Evolutionary conservation across 345 rosid genomes (phyloP).

Genomic region (Populus nigra): DNA sequence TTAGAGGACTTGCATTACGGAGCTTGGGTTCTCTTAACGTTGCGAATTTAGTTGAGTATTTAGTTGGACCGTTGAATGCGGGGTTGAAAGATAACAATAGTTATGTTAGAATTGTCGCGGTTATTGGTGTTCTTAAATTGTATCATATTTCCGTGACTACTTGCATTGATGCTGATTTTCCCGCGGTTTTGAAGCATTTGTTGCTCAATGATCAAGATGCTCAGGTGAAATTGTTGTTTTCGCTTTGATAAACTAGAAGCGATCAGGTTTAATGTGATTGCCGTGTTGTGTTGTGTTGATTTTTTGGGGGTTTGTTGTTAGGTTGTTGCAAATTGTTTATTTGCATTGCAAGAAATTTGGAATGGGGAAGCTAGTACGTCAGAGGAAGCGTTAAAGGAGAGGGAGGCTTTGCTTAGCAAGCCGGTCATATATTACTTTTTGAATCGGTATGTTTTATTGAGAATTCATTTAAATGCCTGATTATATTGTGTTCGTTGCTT

Average conservation of each 20-base stretch:
- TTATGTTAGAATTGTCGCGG: slow-evolving; percentile 89
- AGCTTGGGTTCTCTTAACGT: slow-evolving; percentile 87
- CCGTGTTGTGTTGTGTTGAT: background rate
- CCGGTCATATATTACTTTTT: slow-evolving; percentile 64
- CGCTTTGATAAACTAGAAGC: background rate
- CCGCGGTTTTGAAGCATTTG: slow-evolving; percentile 70
- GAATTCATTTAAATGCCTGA: background rate
- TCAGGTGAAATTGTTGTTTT: slow-evolving; percentile 51
- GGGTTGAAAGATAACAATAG: slow-evolving; percentile 80
- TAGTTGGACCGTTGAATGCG: slow-evolving; percentile 86
- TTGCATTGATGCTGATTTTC: slow-evolving; percentile 86
- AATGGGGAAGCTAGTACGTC: slow-evolving; percentile 75
- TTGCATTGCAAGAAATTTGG: slow-evolving; percentile 96
- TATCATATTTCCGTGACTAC: slow-evolving; percentile 86
- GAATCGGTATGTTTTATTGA: slow-evolving; percentile 56
- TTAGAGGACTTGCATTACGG: slow-evolving; percentile 90
- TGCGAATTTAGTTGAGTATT: slow-evolving; percentile 88
- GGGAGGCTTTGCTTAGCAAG: slow-evolving; percentile 77
- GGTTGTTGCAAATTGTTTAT: slow-evolving; percentile 92
- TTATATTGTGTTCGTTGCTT: background rate
- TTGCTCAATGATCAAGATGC: slow-evolving; percentile 82
- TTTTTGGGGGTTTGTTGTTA: slow-evolving; percentile 19
- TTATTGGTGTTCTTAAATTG: slow-evolving; percentile 79
- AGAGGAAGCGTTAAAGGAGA: slow-evolving; percentile 84
- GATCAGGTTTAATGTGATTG: background rate